Conservation (phyloP, 441 rosid genomes). For the Populus trichocarpa region DNA sequence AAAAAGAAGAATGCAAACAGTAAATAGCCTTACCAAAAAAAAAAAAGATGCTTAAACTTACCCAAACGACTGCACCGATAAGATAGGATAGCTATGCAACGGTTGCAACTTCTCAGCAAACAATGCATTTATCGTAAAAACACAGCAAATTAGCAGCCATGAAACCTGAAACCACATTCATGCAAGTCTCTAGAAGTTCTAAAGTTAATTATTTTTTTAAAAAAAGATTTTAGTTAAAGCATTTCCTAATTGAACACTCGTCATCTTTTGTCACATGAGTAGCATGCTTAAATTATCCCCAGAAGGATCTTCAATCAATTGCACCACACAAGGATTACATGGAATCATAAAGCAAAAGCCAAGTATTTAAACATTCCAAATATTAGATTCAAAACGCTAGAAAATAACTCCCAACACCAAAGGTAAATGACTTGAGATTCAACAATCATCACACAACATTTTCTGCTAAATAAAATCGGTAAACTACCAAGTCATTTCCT, state of each 20-base stretch:
- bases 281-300: not conserved
- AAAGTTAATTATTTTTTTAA: not conserved
- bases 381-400: not conserved
- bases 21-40: not conserved
- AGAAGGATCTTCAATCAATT: not conserved
- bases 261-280: not conserved
- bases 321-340: not conserved
- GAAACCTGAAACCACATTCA: not conserved
- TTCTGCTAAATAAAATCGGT: not conserved
- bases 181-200: not conserved
- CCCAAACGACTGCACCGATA: not conserved
- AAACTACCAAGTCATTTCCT: not conserved
- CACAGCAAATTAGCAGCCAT: not conserved
- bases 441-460: constrained; percentile 9
- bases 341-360: not conserved
- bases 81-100: not conserved
- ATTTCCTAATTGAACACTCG: not conserved
- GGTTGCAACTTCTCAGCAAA: not conserved
- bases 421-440: not conserved
- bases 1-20: not conserved
- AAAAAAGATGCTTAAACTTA: too few species aligned
- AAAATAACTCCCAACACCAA: not conserved
- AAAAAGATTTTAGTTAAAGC: not conserved
- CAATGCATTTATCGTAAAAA: not conserved
- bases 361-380: not conserved